phyloP scores from a whole-genome alignment of 768 basidiomycete genomes.

The Hygrocybe coccinea region DNA sequence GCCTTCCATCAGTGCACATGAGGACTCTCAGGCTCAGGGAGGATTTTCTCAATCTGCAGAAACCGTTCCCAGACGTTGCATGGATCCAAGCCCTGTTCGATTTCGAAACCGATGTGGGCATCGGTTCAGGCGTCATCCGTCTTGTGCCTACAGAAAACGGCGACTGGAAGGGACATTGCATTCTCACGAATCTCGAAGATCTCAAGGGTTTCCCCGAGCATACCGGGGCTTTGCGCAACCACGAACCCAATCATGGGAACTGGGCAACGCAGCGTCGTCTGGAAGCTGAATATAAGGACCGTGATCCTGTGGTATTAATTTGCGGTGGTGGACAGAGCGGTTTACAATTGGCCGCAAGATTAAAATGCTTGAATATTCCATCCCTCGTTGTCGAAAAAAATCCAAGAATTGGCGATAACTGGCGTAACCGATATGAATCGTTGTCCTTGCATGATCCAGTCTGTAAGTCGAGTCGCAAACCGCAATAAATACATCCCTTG shows the following conservation, averaged over 20 bases:
- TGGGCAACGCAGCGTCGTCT: slow-evolving; percentile 47
- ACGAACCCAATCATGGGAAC: slow-evolving; percentile 44
- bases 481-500: slow-evolving; percentile 5
- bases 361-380: slow-evolving; percentile 53
- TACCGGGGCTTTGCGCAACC: slow-evolving; percentile 41
- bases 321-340: slow-evolving; percentile 67
- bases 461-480: too few relatives aligned
- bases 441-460: slow-evolving; percentile 52
- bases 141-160: slow-evolving; percentile 43
- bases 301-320: slow-evolving; percentile 55
- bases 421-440: slow-evolving; percentile 57
- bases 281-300: slow-evolving; percentile 43
- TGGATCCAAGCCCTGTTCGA: slow-evolving; percentile 56
- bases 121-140: slow-evolving; percentile 49
- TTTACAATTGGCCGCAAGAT: slow-evolving; percentile 56
- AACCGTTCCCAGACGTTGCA: slow-evolving; percentile 46
- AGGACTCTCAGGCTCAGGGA: slow-evolving; percentile 29
- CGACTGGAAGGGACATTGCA: slow-evolving; percentile 55
- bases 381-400: slow-evolving; percentile 57
- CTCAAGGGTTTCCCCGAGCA: slow-evolving; percentile 51
- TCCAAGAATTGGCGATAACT: slow-evolving; percentile 52
- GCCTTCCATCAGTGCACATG: slow-evolving; percentile 27
- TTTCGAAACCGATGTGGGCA: slow-evolving; percentile 50
- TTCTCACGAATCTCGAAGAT: slow-evolving; percentile 56
- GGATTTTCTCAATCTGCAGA: slow-evolving; percentile 31